Conservation (phyloP, 176 grass and related monocot genomes). For the Rhipidocladum racemiflorum region DNA sequence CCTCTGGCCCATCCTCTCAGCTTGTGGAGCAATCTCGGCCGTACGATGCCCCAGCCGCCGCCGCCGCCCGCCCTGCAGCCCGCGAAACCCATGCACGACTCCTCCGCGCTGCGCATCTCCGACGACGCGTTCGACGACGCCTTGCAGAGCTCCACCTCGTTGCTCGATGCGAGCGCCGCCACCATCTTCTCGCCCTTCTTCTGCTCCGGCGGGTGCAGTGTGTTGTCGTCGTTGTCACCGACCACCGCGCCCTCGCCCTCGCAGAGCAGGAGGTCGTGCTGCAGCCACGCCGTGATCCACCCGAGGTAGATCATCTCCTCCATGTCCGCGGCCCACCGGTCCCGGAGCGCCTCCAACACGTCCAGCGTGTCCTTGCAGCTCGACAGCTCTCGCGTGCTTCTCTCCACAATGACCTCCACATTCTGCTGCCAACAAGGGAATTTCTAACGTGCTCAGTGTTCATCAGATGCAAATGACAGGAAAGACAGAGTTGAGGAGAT, state of each 20-base stretch:
- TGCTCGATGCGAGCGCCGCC: conserved; percentile 18
- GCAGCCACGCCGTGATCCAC: conserved; percentile 75
- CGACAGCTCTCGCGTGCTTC: conserved; percentile 40
- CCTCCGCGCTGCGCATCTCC: conserved; percentile 11
- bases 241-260: not conserved
- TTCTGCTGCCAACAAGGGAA: conserved; percentile 32
- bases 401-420: conserved; percentile 41
- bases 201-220: not conserved
- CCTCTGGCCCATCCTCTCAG: conserved; percentile 63
- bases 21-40: conserved; percentile 68
- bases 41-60: not conserved
- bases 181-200: conserved; percentile 39
- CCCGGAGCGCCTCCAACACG: conserved; percentile 48
- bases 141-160: conserved; percentile 47
- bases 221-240: not conserved
- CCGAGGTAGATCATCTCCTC: conserved; percentile 84
- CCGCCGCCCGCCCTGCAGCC: not conserved
- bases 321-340: conserved; percentile 73
- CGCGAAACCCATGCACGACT: conserved; percentile 35
- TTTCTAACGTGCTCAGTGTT: not conserved
- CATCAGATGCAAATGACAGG: not conserved
- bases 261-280: conserved; percentile 50
- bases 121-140: not conserved
- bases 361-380: conserved; percentile 49
- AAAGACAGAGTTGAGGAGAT: not conserved